Percentiles rank a stretch among this genome's conserved stretches.
phyloP scores from a whole-genome alignment of 805 yeast genomes.

The Lipomyces spencermartinsiae region DNA sequence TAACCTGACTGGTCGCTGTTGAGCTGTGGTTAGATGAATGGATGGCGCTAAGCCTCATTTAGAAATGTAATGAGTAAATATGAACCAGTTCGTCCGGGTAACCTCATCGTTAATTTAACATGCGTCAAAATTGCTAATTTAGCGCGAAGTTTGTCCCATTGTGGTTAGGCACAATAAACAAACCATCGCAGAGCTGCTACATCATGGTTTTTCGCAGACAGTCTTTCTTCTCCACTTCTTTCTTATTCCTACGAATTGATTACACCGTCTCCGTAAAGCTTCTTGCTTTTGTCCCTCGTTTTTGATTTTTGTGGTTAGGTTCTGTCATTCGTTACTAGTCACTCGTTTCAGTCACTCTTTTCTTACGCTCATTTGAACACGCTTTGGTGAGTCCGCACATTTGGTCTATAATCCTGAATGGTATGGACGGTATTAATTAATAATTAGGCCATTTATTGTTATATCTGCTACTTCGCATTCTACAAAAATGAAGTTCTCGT shows the following conservation, averaged over 20 bases:
- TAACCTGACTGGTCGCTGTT: too few species aligned
- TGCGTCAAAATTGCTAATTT: neutral
- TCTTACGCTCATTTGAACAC: neutral
- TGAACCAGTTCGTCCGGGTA: neutral
- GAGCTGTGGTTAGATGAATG: too few species aligned
- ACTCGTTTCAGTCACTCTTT: slow-evolving; percentile 11
- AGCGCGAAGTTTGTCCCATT: neutral
- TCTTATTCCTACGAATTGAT: neutral
- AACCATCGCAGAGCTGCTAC: neutral
- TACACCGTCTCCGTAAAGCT: neutral
- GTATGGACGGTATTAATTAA: neutral
- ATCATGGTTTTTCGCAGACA: neutral
- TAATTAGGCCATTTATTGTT: neutral
- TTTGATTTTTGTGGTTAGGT: neutral
- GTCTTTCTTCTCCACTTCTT: neutral
- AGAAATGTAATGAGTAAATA: neutral
- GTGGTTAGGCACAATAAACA: neutral
- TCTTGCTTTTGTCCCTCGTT: neutral
- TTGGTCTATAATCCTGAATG: neutral
- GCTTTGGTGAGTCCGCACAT: neutral
- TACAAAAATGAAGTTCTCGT: slow-evolving; percentile 20
- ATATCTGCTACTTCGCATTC: neutral
- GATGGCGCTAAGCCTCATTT: neutral
- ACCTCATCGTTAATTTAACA: neutral
- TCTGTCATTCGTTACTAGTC: slow-evolving; percentile 3